Evolutionary conservation across 345 rosid species (phyloP).

Genomic region (Citrus unshiu): DNA sequence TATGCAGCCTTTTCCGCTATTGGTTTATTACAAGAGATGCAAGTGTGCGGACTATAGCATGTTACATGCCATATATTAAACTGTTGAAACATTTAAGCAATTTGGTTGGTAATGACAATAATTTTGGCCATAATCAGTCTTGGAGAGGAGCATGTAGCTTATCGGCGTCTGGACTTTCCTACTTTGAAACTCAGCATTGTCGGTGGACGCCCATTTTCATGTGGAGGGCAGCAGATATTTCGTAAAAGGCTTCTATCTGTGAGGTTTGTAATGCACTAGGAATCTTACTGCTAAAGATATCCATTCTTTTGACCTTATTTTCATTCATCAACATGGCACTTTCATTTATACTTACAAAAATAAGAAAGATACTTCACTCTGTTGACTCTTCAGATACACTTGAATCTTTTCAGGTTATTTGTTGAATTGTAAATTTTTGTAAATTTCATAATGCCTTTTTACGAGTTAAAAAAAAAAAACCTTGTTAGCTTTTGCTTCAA

Average conservation of each 20-base stretch:
- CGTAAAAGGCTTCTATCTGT: conserved; percentile 52
- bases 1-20: not conserved
- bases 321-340: not conserved
- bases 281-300: not conserved
- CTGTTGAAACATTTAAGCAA: not conserved
- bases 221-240: conserved; percentile 59
- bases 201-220: conserved; percentile 94
- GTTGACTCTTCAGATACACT: not conserved
- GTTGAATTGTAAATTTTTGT: not conserved
- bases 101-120: not conserved
- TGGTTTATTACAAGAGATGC: not conserved
- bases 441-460: not conserved
- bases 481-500: not conserved
- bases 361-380: not conserved
- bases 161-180: conserved; percentile 66
- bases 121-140: conserved; percentile 48
- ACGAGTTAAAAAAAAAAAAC: too few relatives aligned
- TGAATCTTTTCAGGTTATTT: not conserved
- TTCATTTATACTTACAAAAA: not conserved
- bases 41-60: not conserved
- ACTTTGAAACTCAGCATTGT: conserved; percentile 60
- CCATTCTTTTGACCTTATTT: not conserved
- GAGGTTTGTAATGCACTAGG: conserved; percentile 38
- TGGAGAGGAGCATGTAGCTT: conserved; percentile 77
- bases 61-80: not conserved